Percentiles rank a stretch among this genome's conserved stretches.
Conservation (phyloP, 768 basidiomycete species). For the Lepiota subincarnata region DNA sequence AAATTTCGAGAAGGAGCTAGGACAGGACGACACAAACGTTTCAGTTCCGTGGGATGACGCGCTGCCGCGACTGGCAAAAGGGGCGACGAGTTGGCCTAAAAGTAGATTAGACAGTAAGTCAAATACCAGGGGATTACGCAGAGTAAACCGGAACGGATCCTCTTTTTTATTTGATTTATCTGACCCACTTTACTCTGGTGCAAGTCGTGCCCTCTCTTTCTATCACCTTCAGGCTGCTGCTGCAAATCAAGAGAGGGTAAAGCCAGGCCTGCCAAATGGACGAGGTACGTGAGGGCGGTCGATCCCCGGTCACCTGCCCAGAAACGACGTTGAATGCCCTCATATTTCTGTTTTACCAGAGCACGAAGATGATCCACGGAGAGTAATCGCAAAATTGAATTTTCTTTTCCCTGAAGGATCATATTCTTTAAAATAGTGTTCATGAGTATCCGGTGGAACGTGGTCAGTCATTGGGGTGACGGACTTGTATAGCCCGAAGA, state of each 20-base stretch:
- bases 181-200: no score
- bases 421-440: not conserved
- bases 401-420: not conserved
- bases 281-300: not conserved
- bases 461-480: no score
- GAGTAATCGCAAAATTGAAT: not conserved
- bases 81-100: conserved; percentile 13
- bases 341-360: not conserved
- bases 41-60: conserved; percentile 36
- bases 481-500: not conserved
- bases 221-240: no score
- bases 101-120: not conserved
- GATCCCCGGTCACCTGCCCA: conserved; percentile 4
- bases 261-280: not conserved
- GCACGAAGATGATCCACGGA: not conserved
- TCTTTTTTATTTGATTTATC: no score
- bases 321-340: not conserved
- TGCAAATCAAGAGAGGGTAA: no score
- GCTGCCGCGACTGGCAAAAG: conserved; percentile 47
- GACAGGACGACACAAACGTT: conserved; percentile 27
- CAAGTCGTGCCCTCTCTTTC: no score
- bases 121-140: not conserved
- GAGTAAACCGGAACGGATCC: no score
- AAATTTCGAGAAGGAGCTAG: conserved; percentile 16
- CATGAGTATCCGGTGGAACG: not conserved